Base-by-base conservation (phyloP, 139 green algal genomes). In the Volvox africanus region DNA sequence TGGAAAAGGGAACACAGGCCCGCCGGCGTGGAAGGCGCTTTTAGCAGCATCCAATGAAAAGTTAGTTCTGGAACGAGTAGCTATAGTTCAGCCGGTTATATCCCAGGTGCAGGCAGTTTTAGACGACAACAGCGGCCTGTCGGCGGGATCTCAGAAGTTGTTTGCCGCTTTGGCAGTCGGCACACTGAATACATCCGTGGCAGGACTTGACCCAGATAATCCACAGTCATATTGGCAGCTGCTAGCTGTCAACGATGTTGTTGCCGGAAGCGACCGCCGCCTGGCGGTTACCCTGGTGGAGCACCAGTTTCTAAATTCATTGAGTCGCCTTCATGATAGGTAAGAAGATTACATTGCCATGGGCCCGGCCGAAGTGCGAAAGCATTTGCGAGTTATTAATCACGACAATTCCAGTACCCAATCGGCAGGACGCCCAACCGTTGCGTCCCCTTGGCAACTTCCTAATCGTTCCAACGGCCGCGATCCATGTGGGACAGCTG, bases 1-100 rank as follows among this genome's bases (percentile, higher is more conserved):
- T 35, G 35, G 9, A 9, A 78, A 79, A 22, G 61, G 82, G 33
- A 36, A 33, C 12, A 62, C 33, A 1, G 19, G 80, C 28, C 30
- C 83, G 2, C 83, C 83, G 2, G 36, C 11, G 3, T 89, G 83
- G 83, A 89, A 89, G 26, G 83, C 83, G 11, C 44, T 71, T 17
- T 69, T 89, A 28, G 68, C 6, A 26, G 37, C 68, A 5, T 21
- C 35, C 0, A 61, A 28, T 28, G 11, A 17, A 22, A 37, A 30
- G 24, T 62, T 35, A 13, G 2, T 69, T 14, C 18, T 68, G 12
- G 33, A 80, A 37, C 35, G 83, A 11, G 16, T 30, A 26, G 26
- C 22, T 28, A 11, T 80, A 5, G 68, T 61, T 13, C 37, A 80
- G 13, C 83, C 83, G 18, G 68, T 80, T 17, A 68, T 80, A 26